A percentile compares a stretch with the other conserved stretches of the same genome.
Evolutionary conservation across 2,329 filamentous ascomycete genomes (phyloP).

Genomic region (Lasiodiplodia citricola): DNA sequence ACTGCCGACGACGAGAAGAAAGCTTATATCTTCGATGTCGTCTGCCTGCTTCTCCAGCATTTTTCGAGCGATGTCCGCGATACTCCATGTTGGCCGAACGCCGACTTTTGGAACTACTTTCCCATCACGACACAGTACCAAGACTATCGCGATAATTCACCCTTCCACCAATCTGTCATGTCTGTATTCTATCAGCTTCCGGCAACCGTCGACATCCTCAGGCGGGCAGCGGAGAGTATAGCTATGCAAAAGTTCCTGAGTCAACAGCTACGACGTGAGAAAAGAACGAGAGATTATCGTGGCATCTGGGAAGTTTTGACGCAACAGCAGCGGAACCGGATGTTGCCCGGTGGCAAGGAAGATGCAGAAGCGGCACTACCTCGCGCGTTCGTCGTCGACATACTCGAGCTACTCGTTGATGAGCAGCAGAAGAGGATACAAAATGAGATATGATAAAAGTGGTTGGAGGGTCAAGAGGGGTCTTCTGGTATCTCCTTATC

Average conservation of each 20-base stretch:
- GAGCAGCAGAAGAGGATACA: not conserved
- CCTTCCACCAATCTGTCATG: rapidly evolving
- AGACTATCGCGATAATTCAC: not conserved
- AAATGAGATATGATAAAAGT: no score
- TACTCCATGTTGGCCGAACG: not conserved
- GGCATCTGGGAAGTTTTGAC: not conserved
- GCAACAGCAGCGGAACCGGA: not conserved
- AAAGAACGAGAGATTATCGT: not conserved
- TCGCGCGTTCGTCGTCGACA: not conserved
- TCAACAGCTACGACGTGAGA: not conserved
- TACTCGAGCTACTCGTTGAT: not conserved
- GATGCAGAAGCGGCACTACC: not conserved
- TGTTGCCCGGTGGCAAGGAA: not conserved
- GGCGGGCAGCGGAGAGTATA: not conserved
- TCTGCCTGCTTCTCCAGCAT: conserved; percentile 2
- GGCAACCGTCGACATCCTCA: not conserved
- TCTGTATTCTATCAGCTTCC: no score
- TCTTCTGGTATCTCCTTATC: no score
- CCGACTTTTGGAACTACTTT: not conserved
- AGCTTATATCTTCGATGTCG: not conserved
- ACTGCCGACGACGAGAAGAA: not conserved
- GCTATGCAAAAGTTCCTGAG: not conserved
- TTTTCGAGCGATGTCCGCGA: not conserved
- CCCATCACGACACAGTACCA: not conserved
- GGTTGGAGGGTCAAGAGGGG: no score